Evolutionary conservation across 352 stramenopile genomes (phyloP).

Genomic region (Peronospora destructor): DNA sequence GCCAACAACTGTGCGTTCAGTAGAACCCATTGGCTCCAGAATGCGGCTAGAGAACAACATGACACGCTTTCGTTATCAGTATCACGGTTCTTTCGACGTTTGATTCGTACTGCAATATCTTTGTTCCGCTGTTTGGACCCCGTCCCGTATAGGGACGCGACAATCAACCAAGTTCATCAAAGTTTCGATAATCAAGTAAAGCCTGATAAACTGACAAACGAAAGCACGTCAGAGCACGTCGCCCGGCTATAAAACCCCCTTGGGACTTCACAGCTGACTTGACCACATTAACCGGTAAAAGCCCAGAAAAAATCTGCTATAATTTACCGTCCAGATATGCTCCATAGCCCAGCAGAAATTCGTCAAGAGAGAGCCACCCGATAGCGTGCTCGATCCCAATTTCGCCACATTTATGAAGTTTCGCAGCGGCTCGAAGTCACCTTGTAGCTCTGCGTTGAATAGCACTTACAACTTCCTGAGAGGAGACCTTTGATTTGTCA

Average conservation of each 20-base stretch:
- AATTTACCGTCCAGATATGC: slow-evolving; percentile 14
- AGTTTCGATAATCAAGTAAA: slow-evolving; percentile 11
- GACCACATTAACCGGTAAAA: slow-evolving; percentile 8
- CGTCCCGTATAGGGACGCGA: slow-evolving; percentile 11
- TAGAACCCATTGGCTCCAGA: slow-evolving; percentile 14
- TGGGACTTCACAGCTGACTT: slow-evolving; percentile 4
- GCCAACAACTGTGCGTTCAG: slow-evolving; percentile 11
- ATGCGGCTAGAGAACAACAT: slow-evolving; percentile 3
- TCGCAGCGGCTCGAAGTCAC: slow-evolving; percentile 18
- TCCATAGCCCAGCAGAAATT: slow-evolving; percentile 11
- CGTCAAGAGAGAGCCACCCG: slow-evolving; percentile 16
- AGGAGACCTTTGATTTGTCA: slow-evolving; percentile 16
- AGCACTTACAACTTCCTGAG: slow-evolving; percentile 9
- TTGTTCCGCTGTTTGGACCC: slow-evolving; percentile 13
- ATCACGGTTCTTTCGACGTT: slow-evolving; percentile 5
- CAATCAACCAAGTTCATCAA: not conserved
- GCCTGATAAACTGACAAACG: slow-evolving; percentile 4
- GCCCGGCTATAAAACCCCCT: slow-evolving; percentile 9
- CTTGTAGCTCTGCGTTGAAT: slow-evolving; percentile 15
- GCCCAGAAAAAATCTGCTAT: slow-evolving; percentile 15
- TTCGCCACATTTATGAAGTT: slow-evolving; percentile 34
- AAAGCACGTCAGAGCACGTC: slow-evolving; percentile 12
- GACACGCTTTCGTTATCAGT: slow-evolving; percentile 16
- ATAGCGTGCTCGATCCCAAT: slow-evolving; percentile 19
- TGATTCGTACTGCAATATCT: slow-evolving; percentile 13